Conservation (phyloP, 2,329 filamentous ascomycete species). For the Fusarium subglutinans region DNA sequence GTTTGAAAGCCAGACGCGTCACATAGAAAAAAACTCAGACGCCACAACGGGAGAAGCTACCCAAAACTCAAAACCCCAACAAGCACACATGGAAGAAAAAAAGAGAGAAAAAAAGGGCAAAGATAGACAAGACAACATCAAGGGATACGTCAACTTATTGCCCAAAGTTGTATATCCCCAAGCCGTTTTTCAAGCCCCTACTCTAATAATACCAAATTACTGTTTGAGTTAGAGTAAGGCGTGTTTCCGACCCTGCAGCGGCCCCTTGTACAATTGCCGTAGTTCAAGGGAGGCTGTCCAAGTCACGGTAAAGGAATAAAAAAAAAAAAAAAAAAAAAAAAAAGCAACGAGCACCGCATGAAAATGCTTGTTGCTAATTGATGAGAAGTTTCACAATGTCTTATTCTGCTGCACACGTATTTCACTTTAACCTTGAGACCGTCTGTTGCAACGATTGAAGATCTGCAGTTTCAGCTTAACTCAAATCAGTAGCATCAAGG, state of each 20-base stretch:
- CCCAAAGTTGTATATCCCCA: not conserved
- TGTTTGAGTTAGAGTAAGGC: conserved; percentile 32
- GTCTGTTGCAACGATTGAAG: conserved; percentile 3
- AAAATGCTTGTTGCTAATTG: conserved; percentile 3
- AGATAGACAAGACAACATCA: not conserved
- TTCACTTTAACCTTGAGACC: not conserved
- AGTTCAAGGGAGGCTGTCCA: conserved; percentile 3
- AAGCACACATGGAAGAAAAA: not conserved
- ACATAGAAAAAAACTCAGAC: conserved; percentile 8
- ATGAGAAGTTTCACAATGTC: conserved; percentile 35
- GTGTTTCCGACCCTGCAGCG: conserved; percentile 32
- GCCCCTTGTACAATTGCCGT: conserved; percentile 12
- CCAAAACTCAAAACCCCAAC: not conserved
- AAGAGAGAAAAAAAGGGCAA: not conserved
- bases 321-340: not conserved
- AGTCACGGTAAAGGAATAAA: not conserved
- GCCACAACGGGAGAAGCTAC: conserved; percentile 1
- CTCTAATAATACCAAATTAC: conserved; percentile 9
- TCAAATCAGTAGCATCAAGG: not conserved
- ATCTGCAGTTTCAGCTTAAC: conserved; percentile 16
- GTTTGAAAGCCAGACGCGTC: not conserved
- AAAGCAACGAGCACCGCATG: conserved; percentile 22
- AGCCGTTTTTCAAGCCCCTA: not conserved
- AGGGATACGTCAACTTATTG: not conserved
- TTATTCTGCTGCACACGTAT: conserved; percentile 9